Base-by-base conservation (phyloP, 2,329 filamentous ascomycete genomes). In the Xylariaceae sp. region DNA sequence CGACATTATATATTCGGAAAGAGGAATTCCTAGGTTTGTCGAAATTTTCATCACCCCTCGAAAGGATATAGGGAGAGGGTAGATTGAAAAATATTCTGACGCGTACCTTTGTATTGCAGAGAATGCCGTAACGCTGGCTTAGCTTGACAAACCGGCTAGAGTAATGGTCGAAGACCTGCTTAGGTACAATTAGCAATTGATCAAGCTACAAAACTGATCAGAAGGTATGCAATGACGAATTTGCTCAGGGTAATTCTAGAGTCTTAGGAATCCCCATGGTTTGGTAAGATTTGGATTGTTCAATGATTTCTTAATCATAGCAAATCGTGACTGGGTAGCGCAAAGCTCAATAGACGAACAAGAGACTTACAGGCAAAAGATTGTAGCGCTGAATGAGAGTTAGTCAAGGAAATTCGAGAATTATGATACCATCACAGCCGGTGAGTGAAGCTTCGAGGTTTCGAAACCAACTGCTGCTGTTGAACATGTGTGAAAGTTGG, bases 21-120 rank as follows among this genome's bases (percentile, higher is more conserved):
- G 82, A 85, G 82, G 82, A 85, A 85, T 85, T 81, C 82, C 83
- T 79, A 78, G 73, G 69, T 70, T 78, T 81, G 78, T 82, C 73
- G 75, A 52, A 73, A 77, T 77, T 76, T 77, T 84, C 82, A 85
- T 85, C 82, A 84, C 73, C 67, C 71, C 73, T 72, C 67, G 70
- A 68, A 36, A 51, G 39, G 42, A 24, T 20, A 21, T 6, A 23
- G 15, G 27, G 20, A 33, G 21, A 11, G 39, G 29, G 10, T 4
- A 27, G 13, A 18, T 18, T 6, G 10, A 9, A 18, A 27, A 18
- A 2, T 11, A 10, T 15, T 36, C 6, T 21, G 9, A 5, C 35
- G 6, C 58, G 33, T 53, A 60, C 58, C 58, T 60, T 60, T 55
- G 23, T 49, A 24, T 24, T 23, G 3, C 4, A 4, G 11, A 32